Conservation (phyloP, 169 alveolate species). For the Plasmodium inui region DNA sequence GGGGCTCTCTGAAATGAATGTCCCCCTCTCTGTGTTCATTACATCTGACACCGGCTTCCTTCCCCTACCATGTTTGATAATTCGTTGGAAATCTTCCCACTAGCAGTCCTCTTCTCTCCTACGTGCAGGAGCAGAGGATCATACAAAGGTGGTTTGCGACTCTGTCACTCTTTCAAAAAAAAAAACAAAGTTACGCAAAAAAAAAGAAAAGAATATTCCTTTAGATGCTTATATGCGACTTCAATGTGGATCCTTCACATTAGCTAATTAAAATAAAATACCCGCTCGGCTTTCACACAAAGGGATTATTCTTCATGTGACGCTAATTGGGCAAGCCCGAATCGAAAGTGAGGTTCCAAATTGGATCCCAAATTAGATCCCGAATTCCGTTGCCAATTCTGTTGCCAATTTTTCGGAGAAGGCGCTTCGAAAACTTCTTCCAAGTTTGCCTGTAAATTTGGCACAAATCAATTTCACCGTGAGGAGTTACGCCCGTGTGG, state of each 20-base stretch:
- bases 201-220: neutral
- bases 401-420: neutral
- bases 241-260: neutral
- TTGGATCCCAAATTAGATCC: neutral
- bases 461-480: neutral
- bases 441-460: neutral
- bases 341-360: neutral
- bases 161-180: neutral
- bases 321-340: neutral
- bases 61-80: neutral
- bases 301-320: neutral
- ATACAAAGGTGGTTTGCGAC: neutral
- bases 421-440: neutral
- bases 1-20: neutral
- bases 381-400: neutral
- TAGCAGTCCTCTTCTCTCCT: neutral
- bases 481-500: neutral
- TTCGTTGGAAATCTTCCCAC: neutral
- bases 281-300: neutral
- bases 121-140: neutral
- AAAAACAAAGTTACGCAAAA: neutral
- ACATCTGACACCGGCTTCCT: neutral
- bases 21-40: neutral
- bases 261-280: no score
- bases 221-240: neutral